phyloP scores from a whole-genome alignment of 495 filamentous ascomycete species.

The Penicillium psychrofluorescens region DNA sequence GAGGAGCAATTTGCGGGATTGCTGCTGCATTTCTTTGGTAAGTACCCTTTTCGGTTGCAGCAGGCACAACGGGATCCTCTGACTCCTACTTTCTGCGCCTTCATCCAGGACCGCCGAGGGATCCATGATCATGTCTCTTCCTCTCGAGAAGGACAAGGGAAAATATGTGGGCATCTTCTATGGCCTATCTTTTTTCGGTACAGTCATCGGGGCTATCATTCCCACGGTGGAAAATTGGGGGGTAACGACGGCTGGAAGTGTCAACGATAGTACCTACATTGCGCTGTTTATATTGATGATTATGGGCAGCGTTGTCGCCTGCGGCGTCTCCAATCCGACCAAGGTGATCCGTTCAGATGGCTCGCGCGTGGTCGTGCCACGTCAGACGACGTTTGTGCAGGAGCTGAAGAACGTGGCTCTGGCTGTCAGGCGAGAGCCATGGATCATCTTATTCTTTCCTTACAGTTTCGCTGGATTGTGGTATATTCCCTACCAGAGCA shows the following conservation, averaged over 20 bases:
- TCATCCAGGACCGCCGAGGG: constrained; percentile 7
- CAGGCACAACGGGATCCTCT: background rate
- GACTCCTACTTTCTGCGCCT: background rate
- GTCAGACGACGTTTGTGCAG: constrained; percentile 6
- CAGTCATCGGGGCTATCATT: constrained; percentile 10
- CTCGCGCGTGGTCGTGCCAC: constrained; percentile 6
- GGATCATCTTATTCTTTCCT: constrained; percentile 7
- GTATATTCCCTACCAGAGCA: constrained; percentile 12
- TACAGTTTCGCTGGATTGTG: constrained; percentile 10
- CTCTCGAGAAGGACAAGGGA: constrained; percentile 9
- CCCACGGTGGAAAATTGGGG: constrained; percentile 10
- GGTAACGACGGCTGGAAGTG: constrained; percentile 6
- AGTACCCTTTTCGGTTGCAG: background rate
- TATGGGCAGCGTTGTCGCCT: constrained; percentile 7
- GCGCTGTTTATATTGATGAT: constrained; percentile 10
- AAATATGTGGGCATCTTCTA: constrained; percentile 12
- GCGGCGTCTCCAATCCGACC: constrained; percentile 5
- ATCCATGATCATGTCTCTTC: constrained; percentile 8
- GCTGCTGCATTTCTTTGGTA: constrained; percentile 10
- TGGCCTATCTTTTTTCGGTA: constrained; percentile 9
- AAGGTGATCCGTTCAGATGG: constrained; percentile 8
- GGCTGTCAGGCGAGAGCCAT: constrained; percentile 5
- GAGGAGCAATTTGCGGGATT: constrained; percentile 10
- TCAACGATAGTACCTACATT: constrained; percentile 10
- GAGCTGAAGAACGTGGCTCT: constrained; percentile 9